A percentile compares a stretch with the other conserved stretches of the same genome.
phyloP scores from a whole-genome alignment of 441 rosid genomes.

The Sinapis alba region DNA sequence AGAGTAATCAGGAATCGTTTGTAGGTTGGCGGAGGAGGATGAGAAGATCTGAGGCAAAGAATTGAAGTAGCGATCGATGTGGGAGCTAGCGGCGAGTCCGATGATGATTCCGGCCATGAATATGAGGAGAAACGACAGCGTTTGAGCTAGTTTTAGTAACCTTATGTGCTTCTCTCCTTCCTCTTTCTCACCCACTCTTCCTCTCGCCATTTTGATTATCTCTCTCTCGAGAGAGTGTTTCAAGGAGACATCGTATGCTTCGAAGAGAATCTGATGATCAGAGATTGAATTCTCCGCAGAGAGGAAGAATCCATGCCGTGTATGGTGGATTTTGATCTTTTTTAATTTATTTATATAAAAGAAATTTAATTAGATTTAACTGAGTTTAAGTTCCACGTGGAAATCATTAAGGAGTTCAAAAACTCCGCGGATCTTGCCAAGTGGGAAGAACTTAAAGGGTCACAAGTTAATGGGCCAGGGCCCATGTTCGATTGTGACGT shows the following conservation, averaged over 20 bases:
- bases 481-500: slow-evolving; percentile 26
- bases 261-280: slow-evolving; percentile 38
- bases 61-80: slow-evolving; percentile 61
- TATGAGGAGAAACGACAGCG: slow-evolving; percentile 70
- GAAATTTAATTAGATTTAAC: neutral
- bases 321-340: slow-evolving; percentile 20
- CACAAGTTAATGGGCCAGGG: slow-evolving; percentile 13
- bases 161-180: slow-evolving; percentile 61
- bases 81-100: slow-evolving; percentile 80
- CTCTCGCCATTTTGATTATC: slow-evolving; percentile 40
- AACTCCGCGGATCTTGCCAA: slow-evolving; percentile 35
- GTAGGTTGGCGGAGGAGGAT: slow-evolving; percentile 28
- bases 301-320: slow-evolving; percentile 12
- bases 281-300: slow-evolving; percentile 19
- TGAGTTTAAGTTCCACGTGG: slow-evolving; percentile 28
- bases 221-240: neutral
- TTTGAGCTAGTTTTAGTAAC: slow-evolving; percentile 67
- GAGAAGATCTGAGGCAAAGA: slow-evolving; percentile 51
- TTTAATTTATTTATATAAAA: neutral
- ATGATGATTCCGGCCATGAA: slow-evolving; percentile 81
- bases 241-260: slow-evolving; percentile 23
- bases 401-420: slow-evolving; percentile 2
- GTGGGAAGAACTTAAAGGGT: slow-evolving; percentile 10
- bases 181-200: slow-evolving; percentile 60
- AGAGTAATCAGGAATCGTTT: slow-evolving; percentile 30